A percentile compares a stretch with the other conserved stretches of the same genome.
Conservation (phyloP, 305 asterid species). For the Fraxinus albicans region DNA sequence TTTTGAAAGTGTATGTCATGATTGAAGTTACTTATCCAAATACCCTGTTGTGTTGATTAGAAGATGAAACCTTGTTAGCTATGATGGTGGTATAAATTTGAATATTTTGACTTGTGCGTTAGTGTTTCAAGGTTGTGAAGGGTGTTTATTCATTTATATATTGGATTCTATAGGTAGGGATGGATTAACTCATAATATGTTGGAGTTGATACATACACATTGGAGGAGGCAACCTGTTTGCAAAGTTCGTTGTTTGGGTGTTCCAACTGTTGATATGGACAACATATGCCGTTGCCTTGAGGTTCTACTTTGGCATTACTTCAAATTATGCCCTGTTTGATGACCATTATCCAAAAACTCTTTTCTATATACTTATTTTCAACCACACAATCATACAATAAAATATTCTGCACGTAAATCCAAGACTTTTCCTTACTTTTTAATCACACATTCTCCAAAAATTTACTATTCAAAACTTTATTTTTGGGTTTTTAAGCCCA, state of each 20-base stretch:
- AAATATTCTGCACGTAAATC: too few relatives aligned
- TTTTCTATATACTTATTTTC: too few relatives aligned
- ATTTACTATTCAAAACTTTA: too few relatives aligned
- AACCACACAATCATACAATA: too few relatives aligned
- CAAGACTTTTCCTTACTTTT: too few relatives aligned
- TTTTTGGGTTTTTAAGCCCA: too few relatives aligned
- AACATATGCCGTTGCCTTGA: conserved; percentile 81
- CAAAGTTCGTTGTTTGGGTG: conserved; percentile 95
- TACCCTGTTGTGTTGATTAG: neutral
- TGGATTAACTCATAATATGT: conserved; percentile 93
- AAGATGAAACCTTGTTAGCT: neutral
- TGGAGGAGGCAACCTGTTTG: conserved; percentile 91
- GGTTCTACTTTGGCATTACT: conserved; percentile 47
- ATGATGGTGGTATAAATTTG: conserved; percentile 2
- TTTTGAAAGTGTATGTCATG: neutral
- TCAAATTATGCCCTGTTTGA: conserved; percentile 1
- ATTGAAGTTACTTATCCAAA: neutral
- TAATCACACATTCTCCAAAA: too few relatives aligned
- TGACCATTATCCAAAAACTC: too few relatives aligned
- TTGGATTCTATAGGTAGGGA: conserved; percentile 76
- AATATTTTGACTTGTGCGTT: neutral
- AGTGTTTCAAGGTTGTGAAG: conserved; percentile 11
- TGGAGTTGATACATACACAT: conserved; percentile 93
- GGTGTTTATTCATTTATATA: conserved; percentile 23
- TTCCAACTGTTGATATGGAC: conserved; percentile 93